phyloP scores from a whole-genome alignment of 441 rosid genomes.

The Pelargonium fulgidum region DNA sequence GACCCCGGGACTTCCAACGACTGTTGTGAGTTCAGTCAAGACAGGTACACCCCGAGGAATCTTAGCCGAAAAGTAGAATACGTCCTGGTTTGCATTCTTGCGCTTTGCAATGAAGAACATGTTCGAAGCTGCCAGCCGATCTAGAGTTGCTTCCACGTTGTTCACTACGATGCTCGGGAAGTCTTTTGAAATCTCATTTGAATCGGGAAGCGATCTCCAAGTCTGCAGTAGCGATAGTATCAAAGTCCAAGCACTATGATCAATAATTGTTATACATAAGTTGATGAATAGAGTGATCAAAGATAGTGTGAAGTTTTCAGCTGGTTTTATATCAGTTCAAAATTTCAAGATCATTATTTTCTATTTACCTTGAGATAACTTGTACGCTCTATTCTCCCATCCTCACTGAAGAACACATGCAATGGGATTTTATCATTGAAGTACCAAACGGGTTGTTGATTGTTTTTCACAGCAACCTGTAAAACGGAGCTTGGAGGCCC shows the following conservation, averaged over 20 bases:
- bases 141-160: conserved; percentile 55
- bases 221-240: conserved; percentile 42
- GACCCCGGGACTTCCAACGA: conserved; percentile 64
- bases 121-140: conserved; percentile 58
- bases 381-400: conserved; percentile 94
- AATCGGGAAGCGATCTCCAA: conserved; percentile 89
- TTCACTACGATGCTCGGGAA: conserved; percentile 56
- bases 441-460: conserved; percentile 87
- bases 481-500: conserved; percentile 83
- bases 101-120: conserved; percentile 87
- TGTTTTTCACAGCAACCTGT: conserved; percentile 93
- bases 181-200: conserved; percentile 76
- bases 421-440: conserved; percentile 62
- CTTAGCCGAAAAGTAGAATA: conserved; percentile 75
- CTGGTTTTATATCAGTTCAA: no score
- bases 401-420: conserved; percentile 68
- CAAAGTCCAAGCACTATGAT: background rate
- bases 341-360: background rate
- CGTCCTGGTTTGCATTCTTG: conserved; percentile 86
- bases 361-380: conserved; percentile 78
- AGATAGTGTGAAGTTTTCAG: no score
- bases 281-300: no score
- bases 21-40: conserved; percentile 73
- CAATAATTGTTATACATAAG: no score
- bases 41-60: conserved; percentile 68